These are phyloP conservation scores for Aspergillus uvarum DNA, from an alignment of 2,329 filamentous ascomycete species.

Conservation along the genomic window DNA sequence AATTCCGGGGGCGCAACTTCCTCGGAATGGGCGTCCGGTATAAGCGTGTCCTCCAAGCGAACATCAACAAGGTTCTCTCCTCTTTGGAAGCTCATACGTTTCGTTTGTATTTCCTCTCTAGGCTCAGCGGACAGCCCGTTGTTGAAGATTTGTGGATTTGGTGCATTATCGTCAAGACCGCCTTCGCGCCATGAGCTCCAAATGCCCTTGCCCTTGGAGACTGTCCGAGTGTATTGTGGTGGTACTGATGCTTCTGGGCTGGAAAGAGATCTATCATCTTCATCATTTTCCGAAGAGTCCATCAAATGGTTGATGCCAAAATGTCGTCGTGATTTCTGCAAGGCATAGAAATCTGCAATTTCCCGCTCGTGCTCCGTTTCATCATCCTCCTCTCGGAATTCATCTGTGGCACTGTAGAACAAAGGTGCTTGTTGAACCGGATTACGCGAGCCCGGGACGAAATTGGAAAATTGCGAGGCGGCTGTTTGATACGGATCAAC, in stretches of 20 bases:
- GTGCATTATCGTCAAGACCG: slow-evolving; percentile 42
- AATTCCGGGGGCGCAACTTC: slow-evolving; percentile 41
- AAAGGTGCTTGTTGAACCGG: slow-evolving; percentile 79
- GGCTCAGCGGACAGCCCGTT: slow-evolving; percentile 39
- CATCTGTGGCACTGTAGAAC: slow-evolving; percentile 90
- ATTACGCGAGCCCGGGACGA: slow-evolving; percentile 77
- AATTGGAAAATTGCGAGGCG: slow-evolving; percentile 69
- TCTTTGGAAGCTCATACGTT: slow-evolving; percentile 53
- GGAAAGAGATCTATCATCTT: slow-evolving; percentile 59
- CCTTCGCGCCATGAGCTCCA: slow-evolving; percentile 58
- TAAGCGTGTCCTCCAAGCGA: slow-evolving; percentile 68
- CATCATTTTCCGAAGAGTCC: slow-evolving; percentile 81
- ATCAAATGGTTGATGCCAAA: slow-evolving; percentile 81
- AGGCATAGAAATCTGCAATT: slow-evolving; percentile 87
- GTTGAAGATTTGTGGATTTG: slow-evolving; percentile 36
- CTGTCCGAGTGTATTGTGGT: slow-evolving; percentile 37
- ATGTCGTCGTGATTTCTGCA: slow-evolving; percentile 85
- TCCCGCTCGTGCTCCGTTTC: slow-evolving; percentile 87
- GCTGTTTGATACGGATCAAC: slow-evolving; percentile 78
- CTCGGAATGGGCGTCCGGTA: slow-evolving; percentile 46
- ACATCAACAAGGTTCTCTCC: slow-evolving; percentile 78
- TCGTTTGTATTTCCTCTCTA: slow-evolving; percentile 28
- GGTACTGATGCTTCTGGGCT: slow-evolving; percentile 44
- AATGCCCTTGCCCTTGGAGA: slow-evolving; percentile 51
- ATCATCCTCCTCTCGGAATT: slow-evolving; percentile 90